phyloP scores from a whole-genome alignment of 305 asterid species.

The Solanum hybrid region DNA sequence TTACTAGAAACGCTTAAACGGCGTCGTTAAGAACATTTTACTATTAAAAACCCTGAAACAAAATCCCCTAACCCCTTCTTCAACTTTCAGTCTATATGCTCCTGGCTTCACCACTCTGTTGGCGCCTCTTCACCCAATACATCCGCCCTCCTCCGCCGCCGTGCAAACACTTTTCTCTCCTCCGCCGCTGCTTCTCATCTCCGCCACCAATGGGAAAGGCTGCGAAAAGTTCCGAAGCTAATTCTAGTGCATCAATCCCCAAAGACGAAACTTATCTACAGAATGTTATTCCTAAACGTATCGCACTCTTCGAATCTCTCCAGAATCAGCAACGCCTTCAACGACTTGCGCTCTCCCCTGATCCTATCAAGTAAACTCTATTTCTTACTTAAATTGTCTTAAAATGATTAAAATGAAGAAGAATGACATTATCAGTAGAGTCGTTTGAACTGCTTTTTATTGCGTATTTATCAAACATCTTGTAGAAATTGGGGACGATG shows the following conservation, averaged over 20 bases:
- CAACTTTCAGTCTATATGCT: not conserved
- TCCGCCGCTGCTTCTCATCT: constrained; percentile 11
- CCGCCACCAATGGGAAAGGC: constrained; percentile 32
- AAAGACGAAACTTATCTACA: constrained; percentile 67
- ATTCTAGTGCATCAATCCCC: constrained; percentile 15
- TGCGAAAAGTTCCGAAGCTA: constrained; percentile 19
- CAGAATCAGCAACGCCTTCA: constrained; percentile 38
- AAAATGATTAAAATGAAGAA: not conserved
- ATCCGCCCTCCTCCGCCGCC: constrained; percentile 23
- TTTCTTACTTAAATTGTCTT: not conserved
- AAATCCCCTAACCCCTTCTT: not conserved
- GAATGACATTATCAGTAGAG: not conserved
- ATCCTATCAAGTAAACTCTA: constrained; percentile 41
- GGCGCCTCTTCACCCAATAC: constrained; percentile 24
- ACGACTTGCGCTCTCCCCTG: constrained; percentile 51
- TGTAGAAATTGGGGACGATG: not conserved
- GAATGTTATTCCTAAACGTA: constrained; percentile 56
- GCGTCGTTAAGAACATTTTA: not conserved
- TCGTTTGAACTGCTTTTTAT: not conserved
- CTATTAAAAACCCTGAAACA: not conserved
- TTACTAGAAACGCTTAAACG: not conserved
- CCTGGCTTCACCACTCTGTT: constrained; percentile 9
- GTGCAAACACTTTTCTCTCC: not conserved
- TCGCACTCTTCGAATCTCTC: constrained; percentile 45
- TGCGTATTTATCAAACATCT: not conserved